phyloP scores from a whole-genome alignment of 2,329 filamentous ascomycete genomes.

The Ophiostoma piceae region DNA sequence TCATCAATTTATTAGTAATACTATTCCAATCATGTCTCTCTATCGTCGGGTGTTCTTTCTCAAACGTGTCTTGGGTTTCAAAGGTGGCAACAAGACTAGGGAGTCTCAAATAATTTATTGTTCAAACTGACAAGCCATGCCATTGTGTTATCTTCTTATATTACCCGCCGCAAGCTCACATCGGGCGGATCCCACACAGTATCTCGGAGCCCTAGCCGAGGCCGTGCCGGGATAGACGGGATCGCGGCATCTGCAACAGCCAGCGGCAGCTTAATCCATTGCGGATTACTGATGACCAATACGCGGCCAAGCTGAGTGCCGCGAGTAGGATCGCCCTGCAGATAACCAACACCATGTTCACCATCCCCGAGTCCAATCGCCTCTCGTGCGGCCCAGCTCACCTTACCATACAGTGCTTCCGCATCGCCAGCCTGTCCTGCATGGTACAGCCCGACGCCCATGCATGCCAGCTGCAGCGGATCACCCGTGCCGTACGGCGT shows the following conservation, averaged over 20 bases:
- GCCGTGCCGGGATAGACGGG: constrained; percentile 29
- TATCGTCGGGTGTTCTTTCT: background rate
- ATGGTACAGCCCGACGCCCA: constrained; percentile 63
- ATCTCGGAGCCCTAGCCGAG: constrained; percentile 34
- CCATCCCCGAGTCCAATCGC: constrained; percentile 34
- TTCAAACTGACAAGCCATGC: background rate
- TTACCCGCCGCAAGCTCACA: background rate
- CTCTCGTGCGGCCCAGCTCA: constrained; percentile 36
- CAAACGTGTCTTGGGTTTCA: background rate
- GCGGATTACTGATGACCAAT: constrained; percentile 32
- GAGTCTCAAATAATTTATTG: background rate
- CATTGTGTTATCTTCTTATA: background rate
- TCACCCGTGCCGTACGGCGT: constrained; percentile 65
- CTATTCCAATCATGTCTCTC: background rate
- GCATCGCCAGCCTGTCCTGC: constrained; percentile 57
- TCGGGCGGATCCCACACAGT: constrained; percentile 40
- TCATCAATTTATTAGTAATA: background rate
- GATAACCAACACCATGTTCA: background rate
- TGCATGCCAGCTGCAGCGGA: constrained; percentile 56
- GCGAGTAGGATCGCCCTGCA: background rate
- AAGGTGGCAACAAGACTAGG: background rate
- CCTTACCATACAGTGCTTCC: constrained; percentile 47
- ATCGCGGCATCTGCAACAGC: constrained; percentile 16
- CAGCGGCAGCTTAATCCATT: constrained; percentile 27
- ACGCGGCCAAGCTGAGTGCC: constrained; percentile 14